Percentiles rank a stretch among this genome's conserved stretches.
phyloP scores from a whole-genome alignment of 1,139 yeast genomes.

The Zygotorulaspora mrakii region DNA sequence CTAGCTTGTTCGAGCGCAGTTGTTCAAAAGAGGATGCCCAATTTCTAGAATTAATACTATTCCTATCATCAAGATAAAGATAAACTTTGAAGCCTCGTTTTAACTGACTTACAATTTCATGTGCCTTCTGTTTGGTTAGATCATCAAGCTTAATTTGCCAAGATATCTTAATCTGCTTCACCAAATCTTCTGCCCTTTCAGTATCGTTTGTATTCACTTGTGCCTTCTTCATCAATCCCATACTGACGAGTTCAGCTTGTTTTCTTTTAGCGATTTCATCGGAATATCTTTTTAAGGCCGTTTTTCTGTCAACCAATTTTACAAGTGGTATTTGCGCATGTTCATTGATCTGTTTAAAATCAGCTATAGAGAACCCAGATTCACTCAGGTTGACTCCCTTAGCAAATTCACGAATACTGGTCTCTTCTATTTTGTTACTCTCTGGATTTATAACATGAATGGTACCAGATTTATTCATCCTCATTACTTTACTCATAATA shows the following conservation, averaged over 20 bases:
- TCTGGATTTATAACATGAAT: conserved; percentile 25
- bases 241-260: conserved; percentile 33
- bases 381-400: conserved; percentile 28
- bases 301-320: conserved; percentile 37
- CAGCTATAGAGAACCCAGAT: conserved; percentile 29
- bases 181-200: conserved; percentile 32
- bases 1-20: conserved; percentile 14
- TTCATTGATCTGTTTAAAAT: conserved; percentile 22
- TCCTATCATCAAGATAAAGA: conserved; percentile 39
- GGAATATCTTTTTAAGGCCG: conserved; percentile 40
- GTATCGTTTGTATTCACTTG: conserved; percentile 18
- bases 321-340: conserved; percentile 35
- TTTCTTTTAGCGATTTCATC: conserved; percentile 40
- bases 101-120: conserved; percentile 41
- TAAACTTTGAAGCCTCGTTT: conserved; percentile 41
- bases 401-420: conserved; percentile 25
- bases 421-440: conserved; percentile 21
- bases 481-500: conserved; percentile 22
- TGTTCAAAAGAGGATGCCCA: conserved; percentile 30
- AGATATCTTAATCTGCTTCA: conserved; percentile 42
- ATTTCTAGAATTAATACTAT: conserved; percentile 21
- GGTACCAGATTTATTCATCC: conserved; percentile 27
- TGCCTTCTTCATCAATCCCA: conserved; percentile 24
- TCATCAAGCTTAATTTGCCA: conserved; percentile 46
- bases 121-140: conserved; percentile 42